Conservation (phyloP, 768 basidiomycete species). For the Boletus rufocinnamomeus region DNA sequence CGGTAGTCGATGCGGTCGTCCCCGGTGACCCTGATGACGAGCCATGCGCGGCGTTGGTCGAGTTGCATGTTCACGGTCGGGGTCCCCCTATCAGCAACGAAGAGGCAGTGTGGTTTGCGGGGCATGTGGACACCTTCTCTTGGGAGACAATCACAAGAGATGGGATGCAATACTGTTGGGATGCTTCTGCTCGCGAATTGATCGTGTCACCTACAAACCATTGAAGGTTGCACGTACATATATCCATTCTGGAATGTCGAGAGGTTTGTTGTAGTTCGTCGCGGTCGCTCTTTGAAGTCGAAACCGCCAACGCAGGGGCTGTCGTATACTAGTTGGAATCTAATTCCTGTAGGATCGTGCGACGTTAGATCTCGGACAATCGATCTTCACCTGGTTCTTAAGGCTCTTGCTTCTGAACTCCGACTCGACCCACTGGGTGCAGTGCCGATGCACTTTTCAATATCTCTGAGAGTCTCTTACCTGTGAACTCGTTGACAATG, state of each 20-base stretch:
- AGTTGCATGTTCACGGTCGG: conserved; percentile 4
- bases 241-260: background rate
- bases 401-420: background rate
- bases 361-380: background rate
- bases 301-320: background rate
- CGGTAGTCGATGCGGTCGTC: background rate
- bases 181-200: background rate
- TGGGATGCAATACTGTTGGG: conserved; percentile 8
- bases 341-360: background rate
- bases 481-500: background rate
- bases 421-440: background rate
- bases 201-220: background rate
- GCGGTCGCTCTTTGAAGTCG: background rate
- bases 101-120: conserved; percentile 7
- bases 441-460: background rate
- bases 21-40: background rate
- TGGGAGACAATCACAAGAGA: conserved; percentile 9
- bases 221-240: background rate
- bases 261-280: background rate
- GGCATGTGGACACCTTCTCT: conserved; percentile 5
- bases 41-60: conserved; percentile 4
- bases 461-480: background rate
- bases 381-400: too few relatives aligned
- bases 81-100: conserved; percentile 3
- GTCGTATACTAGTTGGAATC: background rate